Evolutionary conservation across 2,329 filamentous ascomycete species (phyloP).

Genomic region (Sarocladium oryzae): DNA sequence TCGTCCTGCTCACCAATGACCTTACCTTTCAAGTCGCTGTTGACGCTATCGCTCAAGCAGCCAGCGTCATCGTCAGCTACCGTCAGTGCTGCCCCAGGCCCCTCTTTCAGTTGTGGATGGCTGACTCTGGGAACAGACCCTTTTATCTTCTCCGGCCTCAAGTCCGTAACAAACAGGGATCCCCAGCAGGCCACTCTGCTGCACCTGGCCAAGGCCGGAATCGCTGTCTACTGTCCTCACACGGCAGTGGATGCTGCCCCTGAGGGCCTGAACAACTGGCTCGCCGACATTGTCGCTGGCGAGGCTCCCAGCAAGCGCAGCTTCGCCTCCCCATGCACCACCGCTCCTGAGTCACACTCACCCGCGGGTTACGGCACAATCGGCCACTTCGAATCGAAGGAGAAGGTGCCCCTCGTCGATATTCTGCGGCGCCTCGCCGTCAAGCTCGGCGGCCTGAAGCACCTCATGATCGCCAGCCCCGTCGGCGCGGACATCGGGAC

Average conservation of each 20-base stretch:
- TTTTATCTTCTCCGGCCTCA: slow-evolving; percentile 91
- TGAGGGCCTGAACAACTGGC: slow-evolving; percentile 86
- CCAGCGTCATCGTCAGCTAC: slow-evolving; percentile 80
- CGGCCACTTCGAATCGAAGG: slow-evolving; percentile 31
- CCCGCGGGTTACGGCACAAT: slow-evolving; percentile 48
- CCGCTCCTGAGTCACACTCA: slow-evolving; percentile 35
- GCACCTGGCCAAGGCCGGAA: slow-evolving; percentile 73
- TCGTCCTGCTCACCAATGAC: slow-evolving; percentile 68
- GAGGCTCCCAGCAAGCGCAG: slow-evolving; percentile 30
- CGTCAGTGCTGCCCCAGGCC: slow-evolving; percentile 58
- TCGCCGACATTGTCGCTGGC: slow-evolving; percentile 75
- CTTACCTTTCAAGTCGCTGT: slow-evolving; percentile 83
- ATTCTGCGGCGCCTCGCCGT: slow-evolving; percentile 53
- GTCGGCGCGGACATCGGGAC: slow-evolving; percentile 38
- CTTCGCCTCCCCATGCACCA: slow-evolving; percentile 38
- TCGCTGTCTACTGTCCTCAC: slow-evolving; percentile 94
- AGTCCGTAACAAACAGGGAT: slow-evolving; percentile 77
- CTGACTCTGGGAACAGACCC: slow-evolving; percentile 54
- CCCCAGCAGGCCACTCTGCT: slow-evolving; percentile 83
- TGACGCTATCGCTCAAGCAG: slow-evolving; percentile 73
- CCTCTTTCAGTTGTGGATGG: background rate
- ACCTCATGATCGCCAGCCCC: slow-evolving; percentile 43
- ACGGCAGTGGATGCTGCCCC: slow-evolving; percentile 87
- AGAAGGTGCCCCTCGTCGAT: slow-evolving; percentile 30
- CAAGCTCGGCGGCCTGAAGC: slow-evolving; percentile 57